These are phyloP conservation scores for Calonectria henricotiae DNA, from an alignment of 2,329 filamentous ascomycete genomes.

Conservation along the genomic window DNA sequence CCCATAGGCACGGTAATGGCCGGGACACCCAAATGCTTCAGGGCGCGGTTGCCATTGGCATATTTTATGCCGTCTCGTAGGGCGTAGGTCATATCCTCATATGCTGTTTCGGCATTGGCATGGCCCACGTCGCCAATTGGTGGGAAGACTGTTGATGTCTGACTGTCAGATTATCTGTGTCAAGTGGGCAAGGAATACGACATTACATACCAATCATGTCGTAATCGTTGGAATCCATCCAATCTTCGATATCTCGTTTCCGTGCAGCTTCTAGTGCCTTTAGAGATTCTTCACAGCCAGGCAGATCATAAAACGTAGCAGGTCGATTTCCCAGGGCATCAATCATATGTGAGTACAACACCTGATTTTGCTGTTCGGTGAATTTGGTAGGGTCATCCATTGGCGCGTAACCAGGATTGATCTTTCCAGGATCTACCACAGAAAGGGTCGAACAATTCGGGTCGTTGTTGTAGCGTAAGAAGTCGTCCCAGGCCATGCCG, in stretches of 20 bases:
- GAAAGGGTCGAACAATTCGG: background rate
- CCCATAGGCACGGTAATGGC: conserved; percentile 37
- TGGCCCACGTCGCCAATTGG: conserved; percentile 31
- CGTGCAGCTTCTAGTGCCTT: conserved; percentile 65
- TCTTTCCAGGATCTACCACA: conserved; percentile 17
- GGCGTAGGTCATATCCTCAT: conserved; percentile 17
- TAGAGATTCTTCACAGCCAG: conserved; percentile 31
- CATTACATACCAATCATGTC: conserved; percentile 13
- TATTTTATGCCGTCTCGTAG: conserved; percentile 32
- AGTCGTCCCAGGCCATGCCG: conserved; percentile 33
- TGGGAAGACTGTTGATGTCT: conserved; percentile 24
- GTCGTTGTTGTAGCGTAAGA: conserved; percentile 17
- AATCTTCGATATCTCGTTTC: conserved; percentile 67
- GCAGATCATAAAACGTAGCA: conserved; percentile 8
- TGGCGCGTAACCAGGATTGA: conserved; percentile 26
- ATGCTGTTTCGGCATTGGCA: conserved; percentile 20
- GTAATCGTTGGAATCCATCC: conserved; percentile 22
- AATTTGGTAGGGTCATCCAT: conserved; percentile 30
- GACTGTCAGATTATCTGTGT: background rate
- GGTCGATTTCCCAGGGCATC: conserved; percentile 11
- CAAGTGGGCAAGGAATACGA: background rate
- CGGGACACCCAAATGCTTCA: conserved; percentile 36
- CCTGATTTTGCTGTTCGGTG: conserved; percentile 35
- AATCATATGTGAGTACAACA: conserved; percentile 35
- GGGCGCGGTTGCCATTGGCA: conserved; percentile 34